Evolutionary conservation across 2,329 filamentous ascomycete genomes (phyloP).

Genomic region (Trichocomaceae sp.): DNA sequence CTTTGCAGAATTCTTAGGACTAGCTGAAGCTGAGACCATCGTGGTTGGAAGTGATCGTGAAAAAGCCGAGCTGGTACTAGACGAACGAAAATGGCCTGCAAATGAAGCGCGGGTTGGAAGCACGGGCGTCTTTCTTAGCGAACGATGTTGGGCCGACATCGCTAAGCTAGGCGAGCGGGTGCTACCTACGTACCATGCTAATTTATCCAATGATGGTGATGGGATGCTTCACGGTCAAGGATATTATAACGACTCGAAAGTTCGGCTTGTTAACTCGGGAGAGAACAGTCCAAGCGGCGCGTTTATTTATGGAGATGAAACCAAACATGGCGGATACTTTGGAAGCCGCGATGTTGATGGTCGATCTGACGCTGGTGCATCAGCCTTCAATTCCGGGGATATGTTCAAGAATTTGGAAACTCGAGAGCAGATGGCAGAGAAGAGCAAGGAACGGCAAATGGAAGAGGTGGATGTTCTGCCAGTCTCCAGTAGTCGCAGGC

Average conservation of each 20-base stretch:
- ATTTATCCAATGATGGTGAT: constrained; percentile 52
- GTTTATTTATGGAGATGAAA: constrained; percentile 66
- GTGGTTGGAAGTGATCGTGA: constrained; percentile 89
- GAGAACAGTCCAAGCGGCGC: constrained; percentile 48
- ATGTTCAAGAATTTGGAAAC: constrained; percentile 98
- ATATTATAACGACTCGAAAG: constrained; percentile 46
- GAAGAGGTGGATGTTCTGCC: constrained; percentile 81
- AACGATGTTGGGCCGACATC: constrained; percentile 90
- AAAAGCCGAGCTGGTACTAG: constrained; percentile 83
- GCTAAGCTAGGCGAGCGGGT: constrained; percentile 63
- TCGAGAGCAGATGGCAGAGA: constrained; percentile 87
- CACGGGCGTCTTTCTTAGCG: constrained; percentile 91
- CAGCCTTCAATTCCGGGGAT: constrained; percentile 85
- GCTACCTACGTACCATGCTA: constrained; percentile 54
- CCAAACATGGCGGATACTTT: constrained; percentile 67
- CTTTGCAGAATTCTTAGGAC: constrained; percentile 88
- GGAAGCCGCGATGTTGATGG: constrained; percentile 70
- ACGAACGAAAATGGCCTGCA: constrained; percentile 83
- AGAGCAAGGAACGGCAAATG: constrained; percentile 83
- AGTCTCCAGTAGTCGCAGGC: constrained; percentile 72
- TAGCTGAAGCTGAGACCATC: constrained; percentile 75
- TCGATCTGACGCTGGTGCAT: constrained; percentile 84
- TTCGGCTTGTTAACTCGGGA: constrained; percentile 46
- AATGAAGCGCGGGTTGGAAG: constrained; percentile 88
- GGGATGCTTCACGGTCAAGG: constrained; percentile 48